Conservation (phyloP, 768 basidiomycete genomes). For the Astraeus odoratus region DNA sequence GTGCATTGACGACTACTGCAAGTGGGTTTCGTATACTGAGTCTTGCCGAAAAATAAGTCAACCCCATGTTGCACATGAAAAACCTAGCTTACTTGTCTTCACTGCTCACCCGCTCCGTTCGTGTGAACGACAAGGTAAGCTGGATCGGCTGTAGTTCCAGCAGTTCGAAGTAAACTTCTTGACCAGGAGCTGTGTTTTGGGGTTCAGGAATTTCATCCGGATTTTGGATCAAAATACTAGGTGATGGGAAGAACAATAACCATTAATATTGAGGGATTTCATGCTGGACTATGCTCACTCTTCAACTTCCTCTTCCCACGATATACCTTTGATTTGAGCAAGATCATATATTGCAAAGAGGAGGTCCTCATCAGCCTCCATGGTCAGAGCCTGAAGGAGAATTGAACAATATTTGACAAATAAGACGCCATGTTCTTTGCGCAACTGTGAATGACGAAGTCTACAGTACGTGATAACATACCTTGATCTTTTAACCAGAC, state of each 20-base stretch:
- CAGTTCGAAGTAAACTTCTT: conserved; percentile 91
- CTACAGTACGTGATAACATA: conserved; percentile 18
- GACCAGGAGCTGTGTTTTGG: conserved; percentile 53
- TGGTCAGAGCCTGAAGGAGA: conserved; percentile 86
- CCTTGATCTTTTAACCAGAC: conserved; percentile 93
- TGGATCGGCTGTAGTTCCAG: conserved; percentile 92
- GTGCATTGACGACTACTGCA: conserved; percentile 86
- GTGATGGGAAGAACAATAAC: conserved; percentile 6
- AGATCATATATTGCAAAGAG: conserved; percentile 89
- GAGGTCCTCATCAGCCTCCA: conserved; percentile 97
- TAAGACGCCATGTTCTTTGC: conserved; percentile 89
- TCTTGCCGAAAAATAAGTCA: conserved; percentile 28
- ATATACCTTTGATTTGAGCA: conserved; percentile 82
- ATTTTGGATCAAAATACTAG: conserved; percentile 67
- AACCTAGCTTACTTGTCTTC: conserved; percentile 75
- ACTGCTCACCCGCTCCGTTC: conserved; percentile 87
- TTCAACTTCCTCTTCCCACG: conserved; percentile 73
- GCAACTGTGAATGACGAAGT: not conserved
- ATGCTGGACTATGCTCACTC: conserved; percentile 47
- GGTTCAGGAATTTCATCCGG: conserved; percentile 68
- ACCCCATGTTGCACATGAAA: not conserved
- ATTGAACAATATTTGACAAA: conserved; percentile 97
- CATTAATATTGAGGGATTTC: not conserved
- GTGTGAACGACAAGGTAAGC: conserved; percentile 92
- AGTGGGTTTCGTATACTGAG: conserved; percentile 82